These are phyloP conservation scores for Solanum clarkiae DNA, from an alignment of 257 asterid genomes.

Conservation along the genomic window DNA sequence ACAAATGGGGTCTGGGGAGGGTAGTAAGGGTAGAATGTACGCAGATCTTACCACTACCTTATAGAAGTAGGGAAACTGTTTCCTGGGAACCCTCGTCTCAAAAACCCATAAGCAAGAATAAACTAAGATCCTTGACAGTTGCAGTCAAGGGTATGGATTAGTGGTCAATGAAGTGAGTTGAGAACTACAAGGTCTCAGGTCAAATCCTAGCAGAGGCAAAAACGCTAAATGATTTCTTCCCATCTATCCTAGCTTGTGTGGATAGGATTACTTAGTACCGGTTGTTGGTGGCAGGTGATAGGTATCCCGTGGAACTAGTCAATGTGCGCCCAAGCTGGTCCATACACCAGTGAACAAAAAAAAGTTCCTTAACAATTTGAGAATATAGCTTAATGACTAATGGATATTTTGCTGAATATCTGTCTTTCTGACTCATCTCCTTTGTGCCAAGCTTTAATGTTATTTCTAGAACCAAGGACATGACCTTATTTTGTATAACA, in stretches of 20 bases:
- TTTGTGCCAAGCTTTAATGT: not conserved
- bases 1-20: no score
- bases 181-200: not conserved
- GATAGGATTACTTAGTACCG: not conserved
- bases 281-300: not conserved
- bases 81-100: no score
- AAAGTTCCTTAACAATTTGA: not conserved
- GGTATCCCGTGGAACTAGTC: not conserved
- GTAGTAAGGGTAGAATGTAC: no score
- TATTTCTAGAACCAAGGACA: not conserved
- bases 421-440: not conserved
- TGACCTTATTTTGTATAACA: not conserved
- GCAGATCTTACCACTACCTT: no score
- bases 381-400: not conserved
- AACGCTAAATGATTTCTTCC: not conserved
- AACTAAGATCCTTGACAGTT: not conserved
- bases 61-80: no score
- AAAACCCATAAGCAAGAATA: no score
- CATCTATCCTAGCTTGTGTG: not conserved
- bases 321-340: not conserved
- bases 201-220: not conserved
- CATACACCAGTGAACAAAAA: not conserved
- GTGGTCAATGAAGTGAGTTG: not conserved
- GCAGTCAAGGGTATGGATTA: not conserved
- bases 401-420: not conserved